phyloP scores from a whole-genome alignment of 768 basidiomycete genomes.

The Kwoniella newhampshirensis region DNA sequence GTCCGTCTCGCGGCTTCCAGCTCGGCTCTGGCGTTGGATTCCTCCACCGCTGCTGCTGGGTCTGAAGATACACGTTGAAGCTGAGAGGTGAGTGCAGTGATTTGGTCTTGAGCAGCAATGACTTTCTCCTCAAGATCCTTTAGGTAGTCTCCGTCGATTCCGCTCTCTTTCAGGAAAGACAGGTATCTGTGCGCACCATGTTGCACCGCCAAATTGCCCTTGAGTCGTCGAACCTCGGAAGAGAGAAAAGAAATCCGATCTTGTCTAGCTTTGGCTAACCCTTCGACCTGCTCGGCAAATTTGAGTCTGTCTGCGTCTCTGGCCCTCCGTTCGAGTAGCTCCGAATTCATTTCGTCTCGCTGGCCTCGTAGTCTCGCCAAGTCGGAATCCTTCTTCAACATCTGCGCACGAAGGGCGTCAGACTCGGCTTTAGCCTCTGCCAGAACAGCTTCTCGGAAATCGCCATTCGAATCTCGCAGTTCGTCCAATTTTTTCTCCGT shows the following conservation, averaged over 20 bases:
- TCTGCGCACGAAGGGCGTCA: slow-evolving; percentile 56
- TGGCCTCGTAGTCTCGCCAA: slow-evolving; percentile 53
- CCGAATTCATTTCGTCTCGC: slow-evolving; percentile 61
- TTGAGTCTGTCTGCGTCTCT: slow-evolving; percentile 63
- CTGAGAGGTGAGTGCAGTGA: slow-evolving; percentile 29
- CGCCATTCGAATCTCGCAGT: slow-evolving; percentile 27
- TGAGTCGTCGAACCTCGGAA: slow-evolving; percentile 71
- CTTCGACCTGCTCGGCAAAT: slow-evolving; percentile 66
- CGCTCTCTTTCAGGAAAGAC: slow-evolving; percentile 65
- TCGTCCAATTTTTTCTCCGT: slow-evolving; percentile 38
- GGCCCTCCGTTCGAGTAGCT: slow-evolving; percentile 65
- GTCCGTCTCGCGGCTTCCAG: slow-evolving; percentile 16
- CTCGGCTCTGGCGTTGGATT: slow-evolving; percentile 17
- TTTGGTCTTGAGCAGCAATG: slow-evolving; percentile 46
- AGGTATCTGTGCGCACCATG: slow-evolving; percentile 71
- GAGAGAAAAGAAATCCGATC: slow-evolving; percentile 71
- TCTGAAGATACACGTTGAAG: slow-evolving; percentile 9
- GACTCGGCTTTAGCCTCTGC: slow-evolving; percentile 47
- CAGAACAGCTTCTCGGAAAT: slow-evolving; percentile 37
- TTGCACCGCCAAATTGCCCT: slow-evolving; percentile 72
- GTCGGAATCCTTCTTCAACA: slow-evolving; percentile 50
- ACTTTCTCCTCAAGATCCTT: slow-evolving; percentile 63
- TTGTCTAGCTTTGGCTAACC: slow-evolving; percentile 64
- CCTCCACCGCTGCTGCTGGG: slow-evolving; percentile 5
- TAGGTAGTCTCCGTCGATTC: slow-evolving; percentile 52